phyloP scores from a whole-genome alignment of 2,329 filamentous ascomycete genomes.

The Diaporthe caulivora region DNA sequence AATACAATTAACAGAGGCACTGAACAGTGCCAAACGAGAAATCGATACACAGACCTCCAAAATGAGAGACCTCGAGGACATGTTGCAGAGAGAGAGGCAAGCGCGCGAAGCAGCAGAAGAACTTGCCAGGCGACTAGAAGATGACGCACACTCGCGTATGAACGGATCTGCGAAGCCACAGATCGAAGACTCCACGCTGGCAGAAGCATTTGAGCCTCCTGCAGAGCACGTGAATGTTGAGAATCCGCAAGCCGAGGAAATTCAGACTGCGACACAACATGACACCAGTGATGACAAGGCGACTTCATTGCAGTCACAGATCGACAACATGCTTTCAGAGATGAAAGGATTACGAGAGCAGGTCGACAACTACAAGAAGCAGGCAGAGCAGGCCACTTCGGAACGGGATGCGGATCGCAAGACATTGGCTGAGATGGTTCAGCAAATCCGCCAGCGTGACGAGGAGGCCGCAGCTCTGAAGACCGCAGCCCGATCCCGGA shows the following conservation, averaged over 20 bases:
- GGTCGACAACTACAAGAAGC: constrained; percentile 80
- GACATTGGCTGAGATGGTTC: constrained; percentile 88
- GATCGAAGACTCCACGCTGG: constrained; percentile 54
- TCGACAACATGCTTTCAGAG: constrained; percentile 82
- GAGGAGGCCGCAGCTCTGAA: constrained; percentile 63
- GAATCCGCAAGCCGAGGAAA: neutral
- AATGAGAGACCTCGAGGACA: constrained; percentile 83
- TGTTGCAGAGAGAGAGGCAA: constrained; percentile 82
- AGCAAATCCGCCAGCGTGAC: constrained; percentile 78
- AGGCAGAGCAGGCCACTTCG: constrained; percentile 84
- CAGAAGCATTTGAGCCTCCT: constrained; percentile 61
- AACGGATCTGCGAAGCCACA: constrained; percentile 55
- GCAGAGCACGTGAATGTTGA: constrained; percentile 46
- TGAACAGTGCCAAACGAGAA: constrained; percentile 87
- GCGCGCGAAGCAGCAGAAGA: constrained; percentile 90
- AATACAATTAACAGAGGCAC: constrained; percentile 83
- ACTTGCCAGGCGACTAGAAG: constrained; percentile 77
- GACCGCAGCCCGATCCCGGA: constrained; percentile 47
- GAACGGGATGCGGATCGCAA: constrained; percentile 80
- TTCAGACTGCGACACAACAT: constrained; percentile 46
- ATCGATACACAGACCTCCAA: constrained; percentile 85
- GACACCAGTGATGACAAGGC: constrained; percentile 32
- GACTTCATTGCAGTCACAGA: constrained; percentile 70
- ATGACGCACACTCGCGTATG: constrained; percentile 58
- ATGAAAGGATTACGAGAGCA: constrained; percentile 86